A percentile compares a stretch with the other conserved stretches of the same genome.
Evolutionary conservation across 257 asterid genomes (phyloP).

Genomic region (Paulownia fortunei): DNA sequence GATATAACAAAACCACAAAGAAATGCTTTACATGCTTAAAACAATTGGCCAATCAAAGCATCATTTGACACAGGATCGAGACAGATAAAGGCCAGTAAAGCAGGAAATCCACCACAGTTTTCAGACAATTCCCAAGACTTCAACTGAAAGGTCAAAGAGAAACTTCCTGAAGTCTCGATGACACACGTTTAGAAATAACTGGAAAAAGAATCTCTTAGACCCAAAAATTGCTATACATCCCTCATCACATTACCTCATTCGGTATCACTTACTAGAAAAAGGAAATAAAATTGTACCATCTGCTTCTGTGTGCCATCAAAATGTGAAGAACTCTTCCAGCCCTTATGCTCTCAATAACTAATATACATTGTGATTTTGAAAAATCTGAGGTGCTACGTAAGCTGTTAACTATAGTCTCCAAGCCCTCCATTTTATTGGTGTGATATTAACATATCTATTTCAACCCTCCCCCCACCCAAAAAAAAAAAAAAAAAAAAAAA

Average conservation of each 20-base stretch:
- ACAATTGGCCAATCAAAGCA: background rate
- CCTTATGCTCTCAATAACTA: background rate
- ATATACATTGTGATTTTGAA: background rate
- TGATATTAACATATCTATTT: background rate
- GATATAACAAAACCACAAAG: background rate
- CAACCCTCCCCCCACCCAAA: background rate
- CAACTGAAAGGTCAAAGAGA: background rate
- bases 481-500: no score
- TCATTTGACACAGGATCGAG: background rate
- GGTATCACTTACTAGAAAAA: background rate
- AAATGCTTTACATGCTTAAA: constrained; percentile 6
- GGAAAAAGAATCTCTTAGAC: background rate
- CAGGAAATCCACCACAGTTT: background rate
- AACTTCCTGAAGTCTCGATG: background rate
- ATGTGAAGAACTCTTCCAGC: constrained; percentile 1
- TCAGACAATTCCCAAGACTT: constrained; percentile 7
- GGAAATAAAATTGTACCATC: background rate
- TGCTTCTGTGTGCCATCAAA: background rate
- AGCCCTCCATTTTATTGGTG: no score
- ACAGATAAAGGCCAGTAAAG: background rate
- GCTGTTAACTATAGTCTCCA: background rate
- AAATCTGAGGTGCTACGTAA: background rate
- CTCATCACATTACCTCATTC: background rate
- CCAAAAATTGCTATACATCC: background rate
- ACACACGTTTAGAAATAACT: background rate